A percentile compares a stretch with the other conserved stretches of the same genome.
Conservation (phyloP, 2,329 filamentous ascomycete genomes). For the Aaosphaeria arxii region DNA sequence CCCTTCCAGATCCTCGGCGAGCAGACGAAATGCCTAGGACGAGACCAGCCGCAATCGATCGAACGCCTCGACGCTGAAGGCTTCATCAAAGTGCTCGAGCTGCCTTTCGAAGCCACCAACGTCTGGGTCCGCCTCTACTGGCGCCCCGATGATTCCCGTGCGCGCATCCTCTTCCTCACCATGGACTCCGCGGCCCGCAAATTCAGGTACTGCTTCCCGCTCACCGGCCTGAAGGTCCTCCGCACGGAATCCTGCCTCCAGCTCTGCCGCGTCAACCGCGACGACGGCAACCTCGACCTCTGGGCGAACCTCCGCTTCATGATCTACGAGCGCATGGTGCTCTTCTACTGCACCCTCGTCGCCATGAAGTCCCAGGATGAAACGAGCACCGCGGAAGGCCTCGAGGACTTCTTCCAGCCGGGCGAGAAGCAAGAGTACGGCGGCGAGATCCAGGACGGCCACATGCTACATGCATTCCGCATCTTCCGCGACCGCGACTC, state of each 20-base stretch:
- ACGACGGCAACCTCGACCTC: constrained; percentile 43
- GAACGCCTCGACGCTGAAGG: constrained; percentile 35
- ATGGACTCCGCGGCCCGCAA: constrained; percentile 38
- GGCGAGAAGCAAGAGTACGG: constrained; percentile 47
- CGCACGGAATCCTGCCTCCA: constrained; percentile 42
- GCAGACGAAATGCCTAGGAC: constrained; percentile 32
- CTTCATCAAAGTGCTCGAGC: constrained; percentile 40
- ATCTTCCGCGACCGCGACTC: constrained; percentile 52
- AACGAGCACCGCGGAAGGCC: constrained; percentile 34
- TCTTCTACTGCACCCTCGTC: constrained; percentile 57
- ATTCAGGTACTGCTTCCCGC: constrained; percentile 48
- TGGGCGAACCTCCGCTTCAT: constrained; percentile 57
- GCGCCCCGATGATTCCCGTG: constrained; percentile 49
- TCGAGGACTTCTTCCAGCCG: constrained; percentile 50
- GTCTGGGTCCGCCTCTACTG: constrained; percentile 52
- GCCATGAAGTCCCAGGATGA: constrained; percentile 58
- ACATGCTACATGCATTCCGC: constrained; percentile 53
- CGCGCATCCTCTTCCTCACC: constrained; percentile 53
- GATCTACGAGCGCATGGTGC: constrained; percentile 54
- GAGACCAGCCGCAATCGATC: constrained; percentile 33
- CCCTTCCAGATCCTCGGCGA: constrained; percentile 33
- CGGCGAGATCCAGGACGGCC: constrained; percentile 51
- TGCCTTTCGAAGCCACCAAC: constrained; percentile 47
- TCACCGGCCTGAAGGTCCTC: constrained; percentile 46
- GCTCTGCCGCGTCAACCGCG: constrained; percentile 36